These are phyloP conservation scores for Helianthus tuberosus DNA, from an alignment of 129 eudicot genomes.

Conservation along the genomic window DNA sequence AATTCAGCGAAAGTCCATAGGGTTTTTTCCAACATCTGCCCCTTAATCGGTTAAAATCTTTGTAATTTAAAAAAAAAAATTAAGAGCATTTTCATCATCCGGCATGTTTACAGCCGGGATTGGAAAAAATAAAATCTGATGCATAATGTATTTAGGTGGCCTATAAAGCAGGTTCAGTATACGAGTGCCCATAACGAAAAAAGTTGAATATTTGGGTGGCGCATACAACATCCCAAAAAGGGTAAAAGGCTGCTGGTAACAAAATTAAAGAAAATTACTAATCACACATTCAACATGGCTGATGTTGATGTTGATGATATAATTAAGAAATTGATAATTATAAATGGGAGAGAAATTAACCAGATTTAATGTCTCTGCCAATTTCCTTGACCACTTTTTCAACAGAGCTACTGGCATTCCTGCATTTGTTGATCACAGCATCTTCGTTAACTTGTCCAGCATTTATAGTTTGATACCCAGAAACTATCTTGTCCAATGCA, in stretches of 20 bases:
- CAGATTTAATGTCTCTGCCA: conserved; percentile 58
- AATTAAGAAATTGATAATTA: neutral
- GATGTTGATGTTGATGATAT: neutral
- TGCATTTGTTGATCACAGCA: conserved; percentile 57
- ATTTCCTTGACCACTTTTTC: conserved; percentile 79
- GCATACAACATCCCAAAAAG: neutral
- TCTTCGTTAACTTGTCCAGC: conserved; percentile 76
- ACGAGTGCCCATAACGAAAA: neutral
- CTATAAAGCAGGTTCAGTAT: neutral
- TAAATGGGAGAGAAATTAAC: conserved; percentile 29
- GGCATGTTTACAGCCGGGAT: too few species aligned
- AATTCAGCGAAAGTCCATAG: neutral
- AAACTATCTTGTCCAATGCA: conserved; percentile 72
- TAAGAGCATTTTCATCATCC: neutral
- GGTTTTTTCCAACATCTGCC: neutral
- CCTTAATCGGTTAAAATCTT: neutral
- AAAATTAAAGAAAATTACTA: neutral
- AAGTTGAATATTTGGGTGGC: neutral
- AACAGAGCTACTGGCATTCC: conserved; percentile 54
- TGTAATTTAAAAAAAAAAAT: neutral
- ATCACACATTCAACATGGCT: neutral
- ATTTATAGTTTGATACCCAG: conserved; percentile 64
- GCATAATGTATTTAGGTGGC: neutral
- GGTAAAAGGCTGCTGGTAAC: neutral
- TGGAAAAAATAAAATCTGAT: too few species aligned